Evolutionary conservation across 257 asterid genomes (phyloP).

Genomic region (Penstemon barbatus): DNA sequence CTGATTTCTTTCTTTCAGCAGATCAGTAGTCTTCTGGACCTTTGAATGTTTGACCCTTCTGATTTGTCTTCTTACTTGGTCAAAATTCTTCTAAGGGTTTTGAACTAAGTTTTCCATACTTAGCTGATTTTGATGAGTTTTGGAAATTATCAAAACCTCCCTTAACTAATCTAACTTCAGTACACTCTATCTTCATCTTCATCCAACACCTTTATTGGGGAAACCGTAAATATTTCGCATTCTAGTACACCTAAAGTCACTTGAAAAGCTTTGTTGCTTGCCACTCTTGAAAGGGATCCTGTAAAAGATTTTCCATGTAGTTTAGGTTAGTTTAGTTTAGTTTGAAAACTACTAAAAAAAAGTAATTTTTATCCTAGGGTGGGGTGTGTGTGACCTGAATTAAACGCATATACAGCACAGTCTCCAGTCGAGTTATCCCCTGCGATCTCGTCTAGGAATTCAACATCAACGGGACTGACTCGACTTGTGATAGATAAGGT

Average conservation of each 20-base stretch:
- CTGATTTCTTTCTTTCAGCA: no score
- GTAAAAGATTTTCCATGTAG: neutral
- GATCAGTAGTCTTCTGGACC: no score
- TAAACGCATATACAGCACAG: constrained; percentile 49
- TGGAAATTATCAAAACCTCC: no score
- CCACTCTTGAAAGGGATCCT: constrained; percentile 49
- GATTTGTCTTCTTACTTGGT: no score
- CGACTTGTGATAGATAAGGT: constrained; percentile 33
- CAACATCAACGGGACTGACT: constrained; percentile 52
- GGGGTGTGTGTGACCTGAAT: constrained; percentile 38
- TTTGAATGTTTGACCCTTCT: no score
- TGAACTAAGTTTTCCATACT: no score
- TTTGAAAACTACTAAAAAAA: no score
- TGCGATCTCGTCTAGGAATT: constrained; percentile 47
- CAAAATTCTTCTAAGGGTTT: no score
- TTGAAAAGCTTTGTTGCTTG: constrained; percentile 30
- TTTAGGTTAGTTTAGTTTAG: no score
- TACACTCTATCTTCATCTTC: no score
- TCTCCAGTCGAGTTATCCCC: constrained; percentile 52
- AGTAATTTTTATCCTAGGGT: neutral
- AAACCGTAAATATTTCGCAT: constrained; percentile 59
- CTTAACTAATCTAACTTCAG: no score
- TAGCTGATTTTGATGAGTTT: no score
- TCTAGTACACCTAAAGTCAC: constrained; percentile 41
- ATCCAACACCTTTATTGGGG: constrained; percentile 60